Evolutionary conservation across 1,139 yeast genomes (phyloP).

Genomic region (Geotrichum histeridarum): DNA sequence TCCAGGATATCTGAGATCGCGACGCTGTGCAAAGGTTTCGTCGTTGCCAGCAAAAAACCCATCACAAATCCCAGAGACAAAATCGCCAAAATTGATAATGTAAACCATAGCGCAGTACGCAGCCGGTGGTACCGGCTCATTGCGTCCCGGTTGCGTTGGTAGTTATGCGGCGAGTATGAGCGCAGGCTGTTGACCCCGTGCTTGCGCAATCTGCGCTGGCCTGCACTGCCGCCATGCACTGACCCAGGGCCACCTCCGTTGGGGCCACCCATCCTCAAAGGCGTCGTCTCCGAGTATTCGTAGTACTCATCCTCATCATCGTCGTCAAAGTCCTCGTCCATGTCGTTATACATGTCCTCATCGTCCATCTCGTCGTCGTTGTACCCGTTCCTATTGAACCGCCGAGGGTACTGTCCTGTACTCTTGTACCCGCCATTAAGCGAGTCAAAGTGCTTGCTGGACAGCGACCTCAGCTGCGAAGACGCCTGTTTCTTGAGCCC

Average conservation of each 20-base stretch:
- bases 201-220: conserved; percentile 9
- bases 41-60: conserved; percentile 81
- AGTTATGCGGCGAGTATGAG: conserved; percentile 36
- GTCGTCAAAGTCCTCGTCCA: conserved; percentile 24
- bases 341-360: conserved; percentile 23
- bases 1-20: conserved; percentile 59
- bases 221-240: not conserved
- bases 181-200: conserved; percentile 15
- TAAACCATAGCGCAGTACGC: conserved; percentile 32
- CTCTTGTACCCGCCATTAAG: conserved; percentile 6
- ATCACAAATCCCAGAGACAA: conserved; percentile 59
- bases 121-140: conserved; percentile 27
- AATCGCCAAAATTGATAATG: conserved; percentile 29
- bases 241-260: conserved; percentile 2
- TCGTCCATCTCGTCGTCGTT: conserved; percentile 35
- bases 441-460: conserved; percentile 7
- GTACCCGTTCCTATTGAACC: conserved; percentile 9
- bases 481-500: conserved; percentile 9
- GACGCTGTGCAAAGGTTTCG: conserved; percentile 72
- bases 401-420: conserved; percentile 4
- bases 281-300: conserved; percentile 32
- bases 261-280: conserved; percentile 21
- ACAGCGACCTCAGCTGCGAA: conserved; percentile 2
- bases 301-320: conserved; percentile 25
- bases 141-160: conserved; percentile 25